Base-by-base conservation (phyloP, 768 basidiomycete species). In the Neoboletus magnificus region DNA sequence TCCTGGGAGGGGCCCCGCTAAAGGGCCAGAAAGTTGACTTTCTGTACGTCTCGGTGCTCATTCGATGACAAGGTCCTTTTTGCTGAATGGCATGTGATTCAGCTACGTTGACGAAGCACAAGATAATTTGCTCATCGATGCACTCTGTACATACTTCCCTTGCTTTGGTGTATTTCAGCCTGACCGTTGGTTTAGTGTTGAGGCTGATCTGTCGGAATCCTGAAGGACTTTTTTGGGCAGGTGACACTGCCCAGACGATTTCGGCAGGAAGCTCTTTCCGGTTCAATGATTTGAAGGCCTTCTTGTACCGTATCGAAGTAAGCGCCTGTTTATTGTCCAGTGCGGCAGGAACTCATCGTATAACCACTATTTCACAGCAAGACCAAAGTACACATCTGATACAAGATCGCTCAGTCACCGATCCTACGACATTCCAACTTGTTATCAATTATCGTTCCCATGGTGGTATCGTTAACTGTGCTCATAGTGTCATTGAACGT, bases 41-140 rank as follows among this genome's bases (percentile, higher is more conserved):
- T 54, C 55, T 88, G 84, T 89, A 55, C 32, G 79, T 67, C 48
- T 22, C 25, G 13, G 36, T 36, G n/a, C 36, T 18, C 25, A 5
- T 29, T 33, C 15, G 15, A 36, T 12, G 32, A n/a, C 5, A 16
- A 43, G 6, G 1, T 33, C 11, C n/a, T n/a, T 9, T 27, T 50
- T 22, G 0, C 55, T 62, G 20, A 58, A 20, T 13, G 2, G 6
- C 20, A 15, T 23, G 32, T 42, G 41, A 32, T 43, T 10, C 9
- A 67, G 87, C n/a, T n/a, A n/a, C n/a, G n/a, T n/a, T n/a, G n/a
- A n/a, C n/a, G n/a, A n/a, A n/a, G n/a, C n/a, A n/a, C 88, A 90
- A 63, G 89, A 90, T 59, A 82, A 86, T 62, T 73, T 89, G 0
- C 73, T 89, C 7, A 79, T 89, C 11, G 87, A 89, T 63, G 75